Evolutionary conservation across 2,329 filamentous ascomycete species (phyloP).

Genomic region (Colletotrichum agaves): DNA sequence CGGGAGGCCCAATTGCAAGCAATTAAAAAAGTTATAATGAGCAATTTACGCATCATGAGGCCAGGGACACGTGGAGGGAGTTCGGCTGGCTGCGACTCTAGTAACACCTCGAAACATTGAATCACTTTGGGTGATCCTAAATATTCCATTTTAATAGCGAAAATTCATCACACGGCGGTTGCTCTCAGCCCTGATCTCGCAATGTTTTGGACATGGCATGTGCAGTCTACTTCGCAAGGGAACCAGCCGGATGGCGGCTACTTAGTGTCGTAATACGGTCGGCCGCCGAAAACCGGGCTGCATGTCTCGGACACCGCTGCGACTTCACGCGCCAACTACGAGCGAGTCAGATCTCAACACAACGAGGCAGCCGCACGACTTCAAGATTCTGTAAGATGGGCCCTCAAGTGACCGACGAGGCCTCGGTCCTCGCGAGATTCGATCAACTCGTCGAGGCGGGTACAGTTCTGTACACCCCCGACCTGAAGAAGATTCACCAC

Average conservation of each 20-base stretch:
- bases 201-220: not conserved
- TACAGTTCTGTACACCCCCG: conserved; percentile 21
- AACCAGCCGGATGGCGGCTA: not conserved
- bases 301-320: not conserved
- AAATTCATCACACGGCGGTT: not conserved
- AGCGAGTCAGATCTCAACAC: not conserved
- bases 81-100: conserved; percentile 5
- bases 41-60: not conserved
- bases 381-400: not conserved
- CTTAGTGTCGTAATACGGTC: conserved; percentile 28
- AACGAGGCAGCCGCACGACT: not conserved
- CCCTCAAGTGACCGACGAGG: conserved; percentile 7
- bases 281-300: not conserved
- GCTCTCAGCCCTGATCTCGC: not conserved
- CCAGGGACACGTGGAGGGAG: not conserved
- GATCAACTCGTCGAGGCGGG: conserved; percentile 14
- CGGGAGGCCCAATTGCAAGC: conserved; percentile 1
- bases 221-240: not conserved
- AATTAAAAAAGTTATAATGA: not conserved
- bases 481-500: conserved; percentile 19
- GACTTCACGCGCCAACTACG: not conserved
- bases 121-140: not conserved
- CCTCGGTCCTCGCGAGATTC: conserved; percentile 16
- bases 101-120: conserved; percentile 27
- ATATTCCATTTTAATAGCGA: conserved; percentile 3